These are phyloP conservation scores for Barnettozyma populi DNA, from an alignment of 805 yeast genomes.

Conservation along the genomic window DNA sequence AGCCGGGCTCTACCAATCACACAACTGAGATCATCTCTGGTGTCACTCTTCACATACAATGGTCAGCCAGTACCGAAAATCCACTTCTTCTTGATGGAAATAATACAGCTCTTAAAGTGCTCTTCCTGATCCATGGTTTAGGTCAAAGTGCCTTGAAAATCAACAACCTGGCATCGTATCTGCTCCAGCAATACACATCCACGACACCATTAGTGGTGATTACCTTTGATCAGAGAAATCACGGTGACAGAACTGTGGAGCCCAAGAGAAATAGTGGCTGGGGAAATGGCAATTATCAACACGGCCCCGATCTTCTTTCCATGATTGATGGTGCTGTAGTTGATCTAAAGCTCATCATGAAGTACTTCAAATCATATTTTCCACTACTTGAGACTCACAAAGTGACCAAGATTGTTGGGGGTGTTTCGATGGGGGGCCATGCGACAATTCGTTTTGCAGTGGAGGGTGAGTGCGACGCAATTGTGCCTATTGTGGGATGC, in stretches of 20 bases:
- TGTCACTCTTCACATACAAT: background rate
- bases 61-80: background rate
- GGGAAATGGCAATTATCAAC: constrained; percentile 14
- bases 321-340: constrained; percentile 16
- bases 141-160: constrained; percentile 1
- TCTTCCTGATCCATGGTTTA: constrained; percentile 6
- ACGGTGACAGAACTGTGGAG: constrained; percentile 14
- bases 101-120: background rate
- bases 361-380: constrained; percentile 13
- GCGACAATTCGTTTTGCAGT: constrained; percentile 14
- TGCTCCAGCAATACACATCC: background rate
- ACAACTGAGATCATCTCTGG: background rate
- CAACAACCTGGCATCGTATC: background rate
- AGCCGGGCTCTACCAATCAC: background rate
- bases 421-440: constrained; percentile 26
- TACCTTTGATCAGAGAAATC: constrained; percentile 22
- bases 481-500: constrained; percentile 20
- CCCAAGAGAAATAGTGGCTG: constrained; percentile 10
- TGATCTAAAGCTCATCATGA: constrained; percentile 17
- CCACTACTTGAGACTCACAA: constrained; percentile 7
- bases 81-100: background rate
- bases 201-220: constrained; percentile 10
- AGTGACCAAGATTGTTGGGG: constrained; percentile 10
- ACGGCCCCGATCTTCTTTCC: constrained; percentile 18
- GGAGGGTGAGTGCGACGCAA: constrained; percentile 14